A percentile compares a stretch with the other conserved stretches of the same genome.
These are phyloP conservation scores for Arxiozyma slooffiae DNA, from an alignment of 1,139 yeast species.

Conservation along the genomic window DNA sequence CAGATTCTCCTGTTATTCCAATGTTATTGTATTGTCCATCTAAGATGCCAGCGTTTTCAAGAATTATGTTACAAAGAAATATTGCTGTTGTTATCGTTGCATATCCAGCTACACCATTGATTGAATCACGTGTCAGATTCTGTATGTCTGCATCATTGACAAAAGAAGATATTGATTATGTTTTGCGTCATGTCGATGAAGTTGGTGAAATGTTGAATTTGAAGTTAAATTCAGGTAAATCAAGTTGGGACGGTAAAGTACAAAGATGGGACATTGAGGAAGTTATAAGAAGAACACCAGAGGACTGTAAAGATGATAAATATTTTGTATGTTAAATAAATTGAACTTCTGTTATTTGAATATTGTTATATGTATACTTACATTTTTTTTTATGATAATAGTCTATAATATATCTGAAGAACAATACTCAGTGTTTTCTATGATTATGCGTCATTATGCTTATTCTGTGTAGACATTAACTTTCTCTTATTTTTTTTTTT, in stretches of 20 bases:
- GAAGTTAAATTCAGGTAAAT: constrained; percentile 69
- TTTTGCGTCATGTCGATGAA: constrained; percentile 62
- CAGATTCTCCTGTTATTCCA: constrained; percentile 95
- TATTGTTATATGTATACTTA: too few species aligned
- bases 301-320: constrained; percentile 48
- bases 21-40: constrained; percentile 79
- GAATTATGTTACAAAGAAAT: constrained; percentile 66
- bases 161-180: constrained; percentile 82
- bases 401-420: too few species aligned
- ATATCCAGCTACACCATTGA: constrained; percentile 93
- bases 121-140: constrained; percentile 81
- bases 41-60: constrained; percentile 86
- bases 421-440: too few species aligned
- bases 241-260: constrained; percentile 55
- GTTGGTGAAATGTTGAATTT: constrained; percentile 70
- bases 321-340: constrained; percentile 28
- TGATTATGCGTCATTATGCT: too few species aligned
- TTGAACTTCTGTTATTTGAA: neutral
- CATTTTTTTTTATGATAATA: too few species aligned
- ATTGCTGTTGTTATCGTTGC: constrained; percentile 95
- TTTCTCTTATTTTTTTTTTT: too few species aligned
- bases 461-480: too few species aligned
- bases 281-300: constrained; percentile 61
- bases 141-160: constrained; percentile 90
- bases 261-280: constrained; percentile 76